Evolutionary conservation across 208 protist species (phyloP), one percentile per base, ranked within the genome.

Genomic region (Trypanosomatidae sp.): DNA sequence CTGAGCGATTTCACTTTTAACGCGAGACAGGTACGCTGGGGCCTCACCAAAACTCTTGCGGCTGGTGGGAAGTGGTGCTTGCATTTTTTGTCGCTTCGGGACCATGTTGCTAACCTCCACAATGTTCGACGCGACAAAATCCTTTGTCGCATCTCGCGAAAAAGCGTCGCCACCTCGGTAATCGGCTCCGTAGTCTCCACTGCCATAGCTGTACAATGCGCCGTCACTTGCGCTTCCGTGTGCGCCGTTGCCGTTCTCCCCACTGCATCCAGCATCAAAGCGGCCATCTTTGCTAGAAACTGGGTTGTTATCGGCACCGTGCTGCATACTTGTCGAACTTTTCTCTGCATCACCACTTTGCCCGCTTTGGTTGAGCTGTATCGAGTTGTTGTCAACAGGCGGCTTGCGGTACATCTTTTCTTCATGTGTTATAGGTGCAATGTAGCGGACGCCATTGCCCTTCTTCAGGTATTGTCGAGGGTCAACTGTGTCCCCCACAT

Each of bases 61-160:
- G 52, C 83, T 83, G 6, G 92, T 97, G 7, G 88, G 79, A 15
- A 84, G 58, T 50, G 86, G 77, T 15, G 83, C 82, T 71, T 95
- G 82, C 58, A 91, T 71, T 58, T 92, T 88, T 15, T 82, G 59
- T 30, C 87, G 72, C 66, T 94, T 95, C 0, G 95, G 87, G 15
- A 94, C 90, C 88, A 97, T 94, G 59, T 93, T 92, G 76, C 92
- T 97, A 19, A 91, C 82, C 43, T 97, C 93, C 36, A 99, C 94
- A 70, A 98, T 97, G 62, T 99, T 99, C 25, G 91, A 95, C 2
- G 82, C 87, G 36, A 98, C 86, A 85, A 97, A 98, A 67, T 98
- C 81, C 71, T 98, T 98, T 9, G 66, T 70, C 0, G 62, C 55
- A 47, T 79, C 68, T 25, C 52, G 67, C 25, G 49, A 22, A 30